These are phyloP conservation scores for Phytophthora uliginosa DNA, from an alignment of 352 stramenopile genomes.

Conservation along the genomic window DNA sequence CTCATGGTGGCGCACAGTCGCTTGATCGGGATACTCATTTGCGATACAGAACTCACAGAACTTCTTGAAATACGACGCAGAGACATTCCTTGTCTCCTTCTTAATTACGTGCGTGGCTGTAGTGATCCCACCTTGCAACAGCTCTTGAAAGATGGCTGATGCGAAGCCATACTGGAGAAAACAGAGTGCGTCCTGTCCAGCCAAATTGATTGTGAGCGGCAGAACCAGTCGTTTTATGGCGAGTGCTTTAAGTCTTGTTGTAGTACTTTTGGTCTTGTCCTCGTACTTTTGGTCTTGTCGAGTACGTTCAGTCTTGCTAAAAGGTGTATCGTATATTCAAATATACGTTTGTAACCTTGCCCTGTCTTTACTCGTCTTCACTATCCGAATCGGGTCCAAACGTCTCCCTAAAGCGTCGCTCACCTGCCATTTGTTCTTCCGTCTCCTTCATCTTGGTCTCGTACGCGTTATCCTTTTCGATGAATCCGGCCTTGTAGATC, in stretches of 20 bases:
- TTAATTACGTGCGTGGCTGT: slow-evolving; percentile 21
- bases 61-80: slow-evolving; percentile 22
- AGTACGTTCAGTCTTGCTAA: too few species aligned
- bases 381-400: too few species aligned
- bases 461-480: too few species aligned
- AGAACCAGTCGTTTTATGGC: background rate
- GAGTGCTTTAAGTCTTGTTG: slow-evolving; percentile 10
- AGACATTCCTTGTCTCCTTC: slow-evolving; percentile 17
- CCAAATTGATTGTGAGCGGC: slow-evolving; percentile 4
- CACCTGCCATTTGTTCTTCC: too few species aligned
- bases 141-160: slow-evolving; percentile 5
- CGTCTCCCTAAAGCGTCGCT: too few species aligned
- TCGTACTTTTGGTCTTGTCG: too few species aligned
- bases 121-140: slow-evolving; percentile 7
- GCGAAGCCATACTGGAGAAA: background rate
- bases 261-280: background rate
- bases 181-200: background rate
- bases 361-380: too few species aligned
- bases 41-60: slow-evolving; percentile 17
- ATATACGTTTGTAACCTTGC: too few species aligned
- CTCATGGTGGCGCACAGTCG: background rate
- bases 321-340: too few species aligned
- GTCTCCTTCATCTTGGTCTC: too few species aligned
- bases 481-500: too few species aligned
- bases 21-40: slow-evolving; percentile 19